These are phyloP conservation scores for Pseudopyrenochaeta lycopersici DNA, from an alignment of 2,329 filamentous ascomycete species.

Conservation along the genomic window DNA sequence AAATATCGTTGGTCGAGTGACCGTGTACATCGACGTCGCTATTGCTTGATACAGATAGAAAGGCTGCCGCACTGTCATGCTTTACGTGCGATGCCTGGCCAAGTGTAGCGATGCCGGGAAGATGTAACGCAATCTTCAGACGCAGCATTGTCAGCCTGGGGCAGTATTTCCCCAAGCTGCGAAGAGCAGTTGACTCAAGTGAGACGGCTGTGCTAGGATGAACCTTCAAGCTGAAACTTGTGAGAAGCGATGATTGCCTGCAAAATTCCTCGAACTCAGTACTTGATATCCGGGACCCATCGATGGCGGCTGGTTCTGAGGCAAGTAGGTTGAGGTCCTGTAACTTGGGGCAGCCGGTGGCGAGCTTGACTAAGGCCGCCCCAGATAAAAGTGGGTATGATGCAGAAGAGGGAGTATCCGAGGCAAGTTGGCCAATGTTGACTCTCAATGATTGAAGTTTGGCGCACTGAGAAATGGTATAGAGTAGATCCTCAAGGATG, in stretches of 20 bases:
- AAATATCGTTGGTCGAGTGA: not conserved
- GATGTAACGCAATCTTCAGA: constrained; percentile 33
- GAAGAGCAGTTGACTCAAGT: constrained; percentile 35
- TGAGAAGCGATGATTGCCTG: constrained; percentile 27
- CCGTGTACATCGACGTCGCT: not conserved
- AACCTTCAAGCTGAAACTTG: constrained; percentile 35
- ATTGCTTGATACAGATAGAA: not conserved
- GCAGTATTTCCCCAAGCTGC: constrained; percentile 38
- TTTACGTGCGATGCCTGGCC: not conserved
- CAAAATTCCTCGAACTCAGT: constrained; percentile 41
- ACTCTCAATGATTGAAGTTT: constrained; percentile 34
- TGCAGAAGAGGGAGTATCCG: constrained; percentile 33
- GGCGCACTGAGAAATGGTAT: constrained; percentile 23
- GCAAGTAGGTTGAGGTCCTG: constrained; percentile 37
- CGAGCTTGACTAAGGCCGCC: constrained; percentile 26
- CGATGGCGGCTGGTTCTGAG: constrained; percentile 36
- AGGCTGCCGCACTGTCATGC: not conserved
- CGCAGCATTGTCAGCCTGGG: constrained; percentile 35
- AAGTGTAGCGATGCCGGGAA: constrained; percentile 17
- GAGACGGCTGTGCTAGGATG: constrained; percentile 33
- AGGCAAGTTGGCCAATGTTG: constrained; percentile 33
- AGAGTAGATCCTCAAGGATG: constrained; percentile 33
- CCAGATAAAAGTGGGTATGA: constrained; percentile 34
- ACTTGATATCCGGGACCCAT: constrained; percentile 37
- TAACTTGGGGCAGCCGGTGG: constrained; percentile 30